These are phyloP conservation scores for Anisodus tanguticus DNA, from an alignment of 257 asterid genomes.

Conservation along the genomic window DNA sequence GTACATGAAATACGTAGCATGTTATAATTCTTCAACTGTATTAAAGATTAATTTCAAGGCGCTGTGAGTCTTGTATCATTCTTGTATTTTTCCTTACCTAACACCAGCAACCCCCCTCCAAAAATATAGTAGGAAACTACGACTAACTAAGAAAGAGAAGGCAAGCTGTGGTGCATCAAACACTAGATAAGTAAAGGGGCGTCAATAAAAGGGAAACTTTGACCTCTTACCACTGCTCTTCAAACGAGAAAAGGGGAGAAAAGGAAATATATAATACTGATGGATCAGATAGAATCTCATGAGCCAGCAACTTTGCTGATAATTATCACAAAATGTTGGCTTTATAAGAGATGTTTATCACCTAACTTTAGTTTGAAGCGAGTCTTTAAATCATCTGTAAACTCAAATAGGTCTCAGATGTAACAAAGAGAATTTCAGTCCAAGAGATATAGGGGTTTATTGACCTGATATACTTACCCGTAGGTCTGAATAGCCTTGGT, in stretches of 20 bases:
- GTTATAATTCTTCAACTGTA: neutral
- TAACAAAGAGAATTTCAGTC: neutral
- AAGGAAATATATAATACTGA: neutral
- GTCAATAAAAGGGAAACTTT: neutral
- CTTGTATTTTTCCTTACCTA: no score
- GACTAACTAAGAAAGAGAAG: neutral
- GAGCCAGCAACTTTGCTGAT: neutral
- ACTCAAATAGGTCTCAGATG: neutral
- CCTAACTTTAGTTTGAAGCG: neutral
- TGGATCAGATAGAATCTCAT: slow-evolving; percentile 9
- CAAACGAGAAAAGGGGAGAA: neutral
- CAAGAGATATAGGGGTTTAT: neutral
- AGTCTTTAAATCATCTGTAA: neutral
- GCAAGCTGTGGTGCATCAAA: neutral
- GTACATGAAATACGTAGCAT: neutral
- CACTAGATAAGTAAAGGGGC: neutral
- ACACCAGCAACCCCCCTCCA: no score
- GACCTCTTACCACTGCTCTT: neutral
- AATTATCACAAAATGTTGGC: neutral
- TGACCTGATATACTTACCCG: slow-evolving; percentile 57
- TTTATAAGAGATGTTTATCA: neutral
- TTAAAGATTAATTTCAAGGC: no score
- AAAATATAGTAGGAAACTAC: no score
- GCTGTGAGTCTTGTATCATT: neutral
- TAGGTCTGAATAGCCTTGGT: slow-evolving; percentile 89